Evolutionary conservation across 176 grass and related monocot genomes (phyloP).

Genomic region (Rhynchospora pubera): DNA sequence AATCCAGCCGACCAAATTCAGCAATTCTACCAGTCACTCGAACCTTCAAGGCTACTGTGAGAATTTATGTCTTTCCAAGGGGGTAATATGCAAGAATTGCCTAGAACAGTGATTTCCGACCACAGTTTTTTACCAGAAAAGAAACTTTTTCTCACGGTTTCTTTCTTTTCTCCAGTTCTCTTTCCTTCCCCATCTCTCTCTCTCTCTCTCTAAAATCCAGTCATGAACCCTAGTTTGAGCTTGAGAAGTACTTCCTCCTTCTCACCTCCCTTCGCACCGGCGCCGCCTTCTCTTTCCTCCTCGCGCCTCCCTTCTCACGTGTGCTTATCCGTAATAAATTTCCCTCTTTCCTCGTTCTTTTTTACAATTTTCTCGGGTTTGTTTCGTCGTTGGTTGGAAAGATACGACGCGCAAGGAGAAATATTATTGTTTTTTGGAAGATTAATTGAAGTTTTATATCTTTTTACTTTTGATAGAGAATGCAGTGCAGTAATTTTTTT

Average conservation of each 20-base stretch:
- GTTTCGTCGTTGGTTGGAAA: not conserved
- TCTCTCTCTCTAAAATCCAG: conserved; percentile 45
- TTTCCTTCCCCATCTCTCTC: not conserved
- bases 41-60: not conserved
- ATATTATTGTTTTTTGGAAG: not conserved
- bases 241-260: conserved; percentile 46
- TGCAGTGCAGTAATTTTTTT: not conserved
- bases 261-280: conserved; percentile 39
- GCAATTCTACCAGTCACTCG: not conserved
- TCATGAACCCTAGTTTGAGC: conserved; percentile 31
- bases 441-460: not conserved
- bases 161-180: not conserved
- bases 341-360: not conserved
- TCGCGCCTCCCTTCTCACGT: conserved; percentile 2
- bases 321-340: conserved; percentile 9
- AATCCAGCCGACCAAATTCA: not conserved
- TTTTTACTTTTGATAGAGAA: not conserved
- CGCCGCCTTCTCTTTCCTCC: conserved; percentile 26
- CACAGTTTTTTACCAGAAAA: not conserved
- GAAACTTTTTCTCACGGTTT: not conserved
- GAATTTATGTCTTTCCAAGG: not conserved
- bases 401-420: not conserved
- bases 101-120: not conserved
- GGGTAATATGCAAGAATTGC: not conserved
- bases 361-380: not conserved